Conservation (phyloP, 805 yeast genomes). For the Kuraishia capsulata region DNA sequence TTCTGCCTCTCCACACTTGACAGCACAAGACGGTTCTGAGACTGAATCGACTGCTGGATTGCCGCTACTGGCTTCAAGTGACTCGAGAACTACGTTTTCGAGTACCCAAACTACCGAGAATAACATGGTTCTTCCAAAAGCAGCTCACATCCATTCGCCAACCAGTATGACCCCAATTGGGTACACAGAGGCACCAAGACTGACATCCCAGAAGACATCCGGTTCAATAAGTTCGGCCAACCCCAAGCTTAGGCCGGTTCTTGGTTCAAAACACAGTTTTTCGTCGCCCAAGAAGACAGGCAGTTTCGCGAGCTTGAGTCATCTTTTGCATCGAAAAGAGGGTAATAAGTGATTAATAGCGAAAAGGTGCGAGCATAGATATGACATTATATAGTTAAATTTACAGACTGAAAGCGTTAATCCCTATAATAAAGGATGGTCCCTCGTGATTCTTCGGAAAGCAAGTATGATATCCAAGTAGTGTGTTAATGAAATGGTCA, state of each 20-base stretch:
- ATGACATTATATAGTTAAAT: too few species aligned
- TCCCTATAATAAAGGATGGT: too few species aligned
- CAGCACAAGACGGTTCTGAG: neutral
- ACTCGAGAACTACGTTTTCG: neutral
- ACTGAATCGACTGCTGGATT: neutral
- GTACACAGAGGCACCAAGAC: neutral
- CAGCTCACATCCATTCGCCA: neutral
- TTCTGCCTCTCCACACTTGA: neutral
- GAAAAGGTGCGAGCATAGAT: too few species aligned
- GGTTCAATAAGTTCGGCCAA: neutral
- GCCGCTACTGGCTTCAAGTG: neutral
- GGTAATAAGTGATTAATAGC: neutral
- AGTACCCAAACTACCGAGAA: too few species aligned
- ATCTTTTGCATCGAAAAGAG: conserved; percentile 13
- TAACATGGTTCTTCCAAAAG: neutral
- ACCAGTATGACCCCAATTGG: neutral
- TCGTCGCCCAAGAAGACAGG: conserved; percentile 14
- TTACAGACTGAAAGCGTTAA: too few species aligned
- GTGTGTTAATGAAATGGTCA: too few species aligned
- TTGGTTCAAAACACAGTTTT: conserved; percentile 5
- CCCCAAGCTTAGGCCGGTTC: neutral
- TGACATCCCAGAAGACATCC: neutral
- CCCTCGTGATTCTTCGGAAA: too few species aligned
- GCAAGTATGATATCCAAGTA: too few species aligned
- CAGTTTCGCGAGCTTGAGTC: conserved; percentile 13